Conservation (phyloP, 2,329 filamentous ascomycete genomes). For the Calonectria pseudoreteaudii region DNA sequence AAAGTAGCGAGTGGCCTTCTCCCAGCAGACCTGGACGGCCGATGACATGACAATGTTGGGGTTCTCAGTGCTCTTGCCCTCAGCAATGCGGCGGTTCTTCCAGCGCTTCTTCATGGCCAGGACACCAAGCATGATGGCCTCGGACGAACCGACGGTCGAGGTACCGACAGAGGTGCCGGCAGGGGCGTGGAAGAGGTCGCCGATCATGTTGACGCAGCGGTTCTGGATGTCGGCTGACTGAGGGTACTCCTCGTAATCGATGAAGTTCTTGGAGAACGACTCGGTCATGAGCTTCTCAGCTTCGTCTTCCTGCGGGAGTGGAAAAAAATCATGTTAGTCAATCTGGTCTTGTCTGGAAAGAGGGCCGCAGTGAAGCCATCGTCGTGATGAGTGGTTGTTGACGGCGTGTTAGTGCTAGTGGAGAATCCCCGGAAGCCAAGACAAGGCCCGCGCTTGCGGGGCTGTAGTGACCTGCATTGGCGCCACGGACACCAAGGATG, state of each 20-base stretch:
- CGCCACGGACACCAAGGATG: conserved; percentile 7
- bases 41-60: conserved; percentile 97
- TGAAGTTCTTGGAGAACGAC: conserved; percentile 94
- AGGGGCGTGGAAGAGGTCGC: conserved; percentile 87
- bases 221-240: conserved; percentile 89
- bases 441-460: conserved; percentile 18
- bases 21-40: conserved; percentile 97
- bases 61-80: conserved; percentile 81
- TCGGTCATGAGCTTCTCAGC: conserved; percentile 96
- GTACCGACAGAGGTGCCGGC: conserved; percentile 81
- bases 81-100: conserved; percentile 87
- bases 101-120: conserved; percentile 96
- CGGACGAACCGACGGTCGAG: conserved; percentile 88
- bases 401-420: background rate
- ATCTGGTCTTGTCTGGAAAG: background rate
- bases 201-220: conserved; percentile 92
- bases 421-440: conserved; percentile 19
- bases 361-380: background rate
- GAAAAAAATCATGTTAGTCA: conserved; percentile 27
- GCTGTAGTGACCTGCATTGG: conserved; percentile 10
- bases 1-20: conserved; percentile 90
- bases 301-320: conserved; percentile 80
- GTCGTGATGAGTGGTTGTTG: background rate
- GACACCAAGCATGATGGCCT: conserved; percentile 85
- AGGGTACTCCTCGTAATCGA: conserved; percentile 88